A percentile compares a stretch with the other conserved stretches of the same genome.
Conservation (phyloP, 352 stramenopile genomes). For the Peronospora belbahrii region DNA sequence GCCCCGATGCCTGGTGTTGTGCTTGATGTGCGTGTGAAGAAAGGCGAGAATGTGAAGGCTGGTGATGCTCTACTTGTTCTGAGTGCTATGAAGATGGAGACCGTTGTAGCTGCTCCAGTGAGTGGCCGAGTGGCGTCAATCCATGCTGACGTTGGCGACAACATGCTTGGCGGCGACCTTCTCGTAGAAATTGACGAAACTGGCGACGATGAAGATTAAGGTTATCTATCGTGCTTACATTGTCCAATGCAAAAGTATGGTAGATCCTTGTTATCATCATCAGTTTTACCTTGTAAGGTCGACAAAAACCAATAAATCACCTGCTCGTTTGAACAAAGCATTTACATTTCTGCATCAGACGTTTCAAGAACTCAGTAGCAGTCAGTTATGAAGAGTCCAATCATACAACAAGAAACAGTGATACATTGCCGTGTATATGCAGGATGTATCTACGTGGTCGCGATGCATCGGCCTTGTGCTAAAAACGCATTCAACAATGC, state of each 20-base stretch:
- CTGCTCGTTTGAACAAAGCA: no score
- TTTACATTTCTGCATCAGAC: no score
- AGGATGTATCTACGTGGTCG: slow-evolving; percentile 59
- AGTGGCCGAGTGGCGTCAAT: slow-evolving; percentile 88
- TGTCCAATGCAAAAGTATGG: not conserved
- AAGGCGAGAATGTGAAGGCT: slow-evolving; percentile 88
- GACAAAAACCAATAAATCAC: no score
- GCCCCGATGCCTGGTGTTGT: slow-evolving; percentile 96
- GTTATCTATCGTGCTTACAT: slow-evolving; percentile 10
- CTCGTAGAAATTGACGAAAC: slow-evolving; percentile 93
- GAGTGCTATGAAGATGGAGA: slow-evolving; percentile 99
- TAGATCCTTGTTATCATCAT: not conserved
- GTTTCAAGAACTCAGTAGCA: not conserved
- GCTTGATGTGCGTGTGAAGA: slow-evolving; percentile 91
- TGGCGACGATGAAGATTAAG: slow-evolving; percentile 43
- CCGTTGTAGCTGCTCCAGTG: slow-evolving; percentile 87
- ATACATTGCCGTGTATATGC: slow-evolving; percentile 43
- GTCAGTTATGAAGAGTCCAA: slow-evolving; percentile 5
- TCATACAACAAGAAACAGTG: slow-evolving; percentile 12
- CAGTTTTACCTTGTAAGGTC: no score
- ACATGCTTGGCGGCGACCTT: slow-evolving; percentile 91
- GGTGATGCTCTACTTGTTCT: slow-evolving; percentile 91
- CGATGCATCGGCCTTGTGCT: slow-evolving; percentile 61
- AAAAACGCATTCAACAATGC: slow-evolving; percentile 89
- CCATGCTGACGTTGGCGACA: slow-evolving; percentile 89